phyloP scores from a whole-genome alignment of 495 filamentous ascomycete genomes.

The Xylaria palmicola region DNA sequence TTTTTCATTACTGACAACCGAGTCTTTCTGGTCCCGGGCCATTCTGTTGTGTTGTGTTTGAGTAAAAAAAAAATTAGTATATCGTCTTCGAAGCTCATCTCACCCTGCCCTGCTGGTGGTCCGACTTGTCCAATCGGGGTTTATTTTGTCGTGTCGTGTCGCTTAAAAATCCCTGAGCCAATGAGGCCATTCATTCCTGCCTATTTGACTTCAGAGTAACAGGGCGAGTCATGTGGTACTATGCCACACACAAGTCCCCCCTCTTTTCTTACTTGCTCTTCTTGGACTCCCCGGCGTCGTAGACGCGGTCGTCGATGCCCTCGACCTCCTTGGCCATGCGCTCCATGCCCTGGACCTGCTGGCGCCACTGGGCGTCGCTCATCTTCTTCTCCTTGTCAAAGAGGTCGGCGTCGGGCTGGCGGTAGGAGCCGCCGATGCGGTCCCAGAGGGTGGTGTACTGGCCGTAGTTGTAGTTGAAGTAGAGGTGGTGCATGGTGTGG shows the following conservation, averaged over 20 bases:
- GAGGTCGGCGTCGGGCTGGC: slow-evolving; percentile 81
- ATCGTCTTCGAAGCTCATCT: slow-evolving; percentile 8
- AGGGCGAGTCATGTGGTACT: too few species aligned
- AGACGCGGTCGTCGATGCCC: slow-evolving; percentile 79
- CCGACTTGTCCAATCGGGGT: too few species aligned
- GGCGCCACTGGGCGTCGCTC: slow-evolving; percentile 75
- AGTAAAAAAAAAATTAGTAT: too few species aligned
- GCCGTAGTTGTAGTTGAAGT: slow-evolving; percentile 98
- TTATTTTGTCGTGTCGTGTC: too few species aligned
- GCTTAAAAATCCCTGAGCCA: too few species aligned
- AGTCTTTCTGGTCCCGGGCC: slow-evolving; percentile 3
- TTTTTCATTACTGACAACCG: slow-evolving; percentile 4
- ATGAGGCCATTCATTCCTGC: too few species aligned
- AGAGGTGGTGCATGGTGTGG: slow-evolving; percentile 96
- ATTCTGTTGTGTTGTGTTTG: slow-evolving; percentile 1
- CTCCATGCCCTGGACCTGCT: slow-evolving; percentile 85
- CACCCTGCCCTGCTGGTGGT: neutral
- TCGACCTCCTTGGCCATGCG: slow-evolving; percentile 78
- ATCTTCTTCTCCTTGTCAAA: slow-evolving; percentile 89
- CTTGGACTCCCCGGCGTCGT: slow-evolving; percentile 51
- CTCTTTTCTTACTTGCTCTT: slow-evolving; percentile 48
- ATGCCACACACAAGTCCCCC: too few species aligned
- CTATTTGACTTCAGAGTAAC: too few species aligned
- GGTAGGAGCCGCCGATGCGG: slow-evolving; percentile 83
- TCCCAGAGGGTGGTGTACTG: slow-evolving; percentile 98